Base-by-base conservation (phyloP, 139 green algal genomes). In the Closterium sp. region DNA sequence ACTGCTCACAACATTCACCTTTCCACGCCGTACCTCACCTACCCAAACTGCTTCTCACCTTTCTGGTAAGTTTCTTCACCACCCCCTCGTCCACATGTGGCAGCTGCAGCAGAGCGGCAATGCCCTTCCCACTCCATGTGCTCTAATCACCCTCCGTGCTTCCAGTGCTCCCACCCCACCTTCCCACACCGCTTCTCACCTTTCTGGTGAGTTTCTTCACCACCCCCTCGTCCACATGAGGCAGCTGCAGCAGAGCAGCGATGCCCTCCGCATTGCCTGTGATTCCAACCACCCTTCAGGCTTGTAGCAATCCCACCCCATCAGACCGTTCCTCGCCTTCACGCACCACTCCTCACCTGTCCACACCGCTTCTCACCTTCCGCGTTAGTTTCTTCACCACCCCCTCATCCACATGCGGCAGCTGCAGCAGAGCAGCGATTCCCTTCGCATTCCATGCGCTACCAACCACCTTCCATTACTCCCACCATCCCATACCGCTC, bases 171-270 rank as follows among this genome's bases (percentile, higher is more conserved):
- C 24, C 62, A 79, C 62, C 62, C 19, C 19, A 79, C 62, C 62
- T 27, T 7, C 62, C 62, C 62, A 79, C 45, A 70, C 45, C 45
- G 11, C 45, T 27, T 17, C 91, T 85, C 22, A 94, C 90, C 92
- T 94, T 94, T 6, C 92, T 32, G 0, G 4, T 70, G 9, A 95
- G 30, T 10, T 93, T 86, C 92, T 95, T 96, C 28, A 93, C 87
- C 34, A 90, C 88, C 13, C 89, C 30, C 31, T 91, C 91, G n/a
- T 88, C n/a, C n/a, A n/a, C n/a, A n/a, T n/a, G n/a, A n/a, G 94
- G 94, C 85, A 96, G 88, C 91, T 96, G 94, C 38, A 94, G 62
- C 27, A 96, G 73, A 27, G 29, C 34, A 27, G 92, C 92, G 27
- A 28, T 31, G 29, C 91, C 91, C 32, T 94, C 91, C 13, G 89